Conservation (phyloP, 768 basidiomycete species). For the Leccinum arenicola region DNA sequence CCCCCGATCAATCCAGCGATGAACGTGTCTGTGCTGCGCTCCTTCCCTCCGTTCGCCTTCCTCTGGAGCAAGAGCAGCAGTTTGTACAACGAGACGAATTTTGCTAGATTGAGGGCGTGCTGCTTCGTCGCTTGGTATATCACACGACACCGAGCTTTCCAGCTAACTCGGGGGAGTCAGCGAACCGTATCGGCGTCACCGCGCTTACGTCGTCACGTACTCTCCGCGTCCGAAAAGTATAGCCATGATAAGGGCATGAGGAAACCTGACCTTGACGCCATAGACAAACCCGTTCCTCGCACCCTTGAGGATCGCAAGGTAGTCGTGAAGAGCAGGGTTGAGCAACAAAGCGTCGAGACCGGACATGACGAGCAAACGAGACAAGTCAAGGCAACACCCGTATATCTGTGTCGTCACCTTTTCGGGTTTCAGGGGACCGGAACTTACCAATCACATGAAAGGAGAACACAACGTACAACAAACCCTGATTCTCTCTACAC, state of each 20-base stretch:
- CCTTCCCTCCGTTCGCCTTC: constrained; percentile 78
- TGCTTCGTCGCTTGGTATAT: constrained; percentile 86
- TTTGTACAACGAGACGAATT: constrained; percentile 96
- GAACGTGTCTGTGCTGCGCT: constrained; percentile 80
- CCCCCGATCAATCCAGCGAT: constrained; percentile 92
- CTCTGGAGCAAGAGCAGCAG: constrained; percentile 77
- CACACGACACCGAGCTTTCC: constrained; percentile 58
- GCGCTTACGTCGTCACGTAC: constrained; percentile 46
- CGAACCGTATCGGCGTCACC: neutral
- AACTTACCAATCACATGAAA: constrained; percentile 28
- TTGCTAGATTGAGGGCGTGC: constrained; percentile 88
- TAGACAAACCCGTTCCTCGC: constrained; percentile 89
- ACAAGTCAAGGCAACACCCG: neutral
- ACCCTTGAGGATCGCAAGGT: constrained; percentile 91
- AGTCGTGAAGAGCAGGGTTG: constrained; percentile 83
- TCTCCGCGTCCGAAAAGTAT: constrained; percentile 89
- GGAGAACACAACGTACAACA: neutral
- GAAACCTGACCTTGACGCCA: constrained; percentile 88
- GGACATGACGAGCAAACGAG: constrained; percentile 19
- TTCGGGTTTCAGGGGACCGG: neutral
- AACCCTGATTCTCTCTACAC: neutral
- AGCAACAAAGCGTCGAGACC: constrained; percentile 27
- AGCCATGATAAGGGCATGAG: constrained; percentile 96
- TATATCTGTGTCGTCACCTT: neutral
- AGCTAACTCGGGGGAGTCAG: constrained; percentile 43